These are phyloP conservation scores for Trichoderma reesei DNA, from an alignment of 495 filamentous ascomycete genomes.

Conservation along the genomic window DNA sequence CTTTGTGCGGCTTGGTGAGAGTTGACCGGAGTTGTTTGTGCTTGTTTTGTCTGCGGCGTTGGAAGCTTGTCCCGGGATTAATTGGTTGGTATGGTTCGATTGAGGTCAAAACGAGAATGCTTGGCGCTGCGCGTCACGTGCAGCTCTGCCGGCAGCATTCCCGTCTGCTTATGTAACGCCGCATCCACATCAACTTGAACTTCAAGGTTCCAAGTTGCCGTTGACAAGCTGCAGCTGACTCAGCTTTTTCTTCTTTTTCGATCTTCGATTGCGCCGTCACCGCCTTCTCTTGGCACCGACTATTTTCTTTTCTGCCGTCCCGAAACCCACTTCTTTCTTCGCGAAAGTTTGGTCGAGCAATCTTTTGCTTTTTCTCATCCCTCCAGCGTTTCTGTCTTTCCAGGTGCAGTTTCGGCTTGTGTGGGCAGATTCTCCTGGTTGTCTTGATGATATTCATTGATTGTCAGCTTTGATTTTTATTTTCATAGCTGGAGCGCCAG, in stretches of 20 bases:
- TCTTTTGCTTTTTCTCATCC: not conserved
- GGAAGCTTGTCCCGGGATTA: not conserved
- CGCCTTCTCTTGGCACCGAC: not conserved
- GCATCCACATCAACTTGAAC: no score
- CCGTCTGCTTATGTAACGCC: not conserved
- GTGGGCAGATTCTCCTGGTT: not conserved
- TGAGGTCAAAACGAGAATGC: conserved; percentile 2
- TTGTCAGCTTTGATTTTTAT: not conserved
- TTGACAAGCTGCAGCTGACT: no score
- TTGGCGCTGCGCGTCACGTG: not conserved
- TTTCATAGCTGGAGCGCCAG: no score
- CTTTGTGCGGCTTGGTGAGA: conserved; percentile 22
- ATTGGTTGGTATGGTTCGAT: not conserved
- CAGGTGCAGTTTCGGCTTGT: not conserved
- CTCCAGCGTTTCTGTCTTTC: not conserved
- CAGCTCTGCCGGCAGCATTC: not conserved
- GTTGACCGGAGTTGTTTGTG: not conserved
- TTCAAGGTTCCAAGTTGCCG: no score
- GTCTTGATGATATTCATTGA: not conserved
- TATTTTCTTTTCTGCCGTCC: conserved; percentile 7
- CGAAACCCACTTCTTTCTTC: not conserved
- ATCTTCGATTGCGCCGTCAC: not conserved
- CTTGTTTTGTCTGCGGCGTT: not conserved
- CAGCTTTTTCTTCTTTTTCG: no score
- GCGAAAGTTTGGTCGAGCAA: not conserved